Conservation (phyloP, 176 grass and related monocot species). For the Pontederia crassipes region DNA sequence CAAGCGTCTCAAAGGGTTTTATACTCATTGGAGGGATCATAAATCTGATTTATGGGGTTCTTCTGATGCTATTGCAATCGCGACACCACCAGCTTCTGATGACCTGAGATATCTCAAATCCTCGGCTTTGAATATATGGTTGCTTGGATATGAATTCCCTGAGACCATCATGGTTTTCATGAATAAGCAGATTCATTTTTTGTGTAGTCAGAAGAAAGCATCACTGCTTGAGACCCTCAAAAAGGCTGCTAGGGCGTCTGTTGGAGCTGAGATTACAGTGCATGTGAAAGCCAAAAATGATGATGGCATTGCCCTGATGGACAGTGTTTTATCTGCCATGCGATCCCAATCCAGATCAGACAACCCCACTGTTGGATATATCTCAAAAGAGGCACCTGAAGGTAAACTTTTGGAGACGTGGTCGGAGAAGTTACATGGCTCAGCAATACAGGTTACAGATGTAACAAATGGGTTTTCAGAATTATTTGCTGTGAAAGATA, state of each 20-base stretch:
- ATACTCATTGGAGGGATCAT: slow-evolving; percentile 47
- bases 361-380: slow-evolving; percentile 47
- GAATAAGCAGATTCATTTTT: slow-evolving; percentile 55
- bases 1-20: slow-evolving; percentile 58
- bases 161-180: slow-evolving; percentile 83
- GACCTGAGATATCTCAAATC: slow-evolving; percentile 76
- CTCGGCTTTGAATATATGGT: slow-evolving; percentile 63
- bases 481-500: slow-evolving; percentile 56
- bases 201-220: slow-evolving; percentile 79
- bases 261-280: slow-evolving; percentile 55
- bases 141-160: slow-evolving; percentile 87
- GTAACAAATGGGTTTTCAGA: slow-evolving; percentile 70
- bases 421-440: slow-evolving; percentile 46
- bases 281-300: slow-evolving; percentile 72
- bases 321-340: slow-evolving; percentile 47
- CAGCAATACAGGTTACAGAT: slow-evolving; percentile 45
- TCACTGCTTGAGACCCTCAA: slow-evolving; percentile 51
- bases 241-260: slow-evolving; percentile 58
- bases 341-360: slow-evolving; percentile 41
- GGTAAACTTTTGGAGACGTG: slow-evolving; percentile 83
- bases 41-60: slow-evolving; percentile 54
- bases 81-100: slow-evolving; percentile 64
- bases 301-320: slow-evolving; percentile 58
- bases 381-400: slow-evolving; percentile 69
- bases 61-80: slow-evolving; percentile 58